Evolutionary conservation across 768 basidiomycete species (phyloP).

Genomic region (Hemileccinum impolitum): DNA sequence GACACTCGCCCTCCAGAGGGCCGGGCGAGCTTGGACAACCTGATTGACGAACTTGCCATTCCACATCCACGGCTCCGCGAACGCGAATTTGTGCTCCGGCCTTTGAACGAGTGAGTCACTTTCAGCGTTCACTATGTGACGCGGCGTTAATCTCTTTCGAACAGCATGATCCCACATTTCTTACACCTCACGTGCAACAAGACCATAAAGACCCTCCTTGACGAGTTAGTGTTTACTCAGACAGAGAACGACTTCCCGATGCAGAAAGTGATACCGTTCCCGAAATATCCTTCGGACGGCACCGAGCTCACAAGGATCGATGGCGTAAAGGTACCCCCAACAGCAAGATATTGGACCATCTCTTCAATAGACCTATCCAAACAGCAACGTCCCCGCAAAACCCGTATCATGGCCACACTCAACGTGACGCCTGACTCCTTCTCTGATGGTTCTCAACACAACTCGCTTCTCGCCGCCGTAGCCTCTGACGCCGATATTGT

Average conservation of each 20-base stretch:
- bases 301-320: constrained; percentile 5
- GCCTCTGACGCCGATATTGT: constrained; percentile 68
- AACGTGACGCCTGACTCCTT: constrained; percentile 96
- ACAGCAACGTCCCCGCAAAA: constrained; percentile 33
- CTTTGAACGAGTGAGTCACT: constrained; percentile 70
- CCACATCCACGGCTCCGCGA: constrained; percentile 83
- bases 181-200: constrained; percentile 58
- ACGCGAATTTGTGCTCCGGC: constrained; percentile 89
- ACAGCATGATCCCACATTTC: constrained; percentile 77
- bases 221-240: constrained; percentile 33
- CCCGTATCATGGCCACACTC: constrained; percentile 86
- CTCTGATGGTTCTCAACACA: constrained; percentile 75
- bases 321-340: constrained; percentile 17
- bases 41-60: constrained; percentile 68
- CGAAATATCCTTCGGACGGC: constrained; percentile 42
- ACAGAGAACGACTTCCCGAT: constrained; percentile 44
- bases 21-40: constrained; percentile 53
- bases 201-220: constrained; percentile 46
- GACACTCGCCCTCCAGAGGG: constrained; percentile 49
- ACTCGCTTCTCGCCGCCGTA: constrained; percentile 50
- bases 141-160: not conserved
- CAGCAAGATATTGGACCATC: constrained; percentile 22
- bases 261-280: constrained; percentile 75
- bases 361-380: constrained; percentile 19
- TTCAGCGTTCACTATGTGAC: not conserved